Conservation (phyloP, 2,329 filamentous ascomycete genomes). For the Exophiala mesophila region DNA sequence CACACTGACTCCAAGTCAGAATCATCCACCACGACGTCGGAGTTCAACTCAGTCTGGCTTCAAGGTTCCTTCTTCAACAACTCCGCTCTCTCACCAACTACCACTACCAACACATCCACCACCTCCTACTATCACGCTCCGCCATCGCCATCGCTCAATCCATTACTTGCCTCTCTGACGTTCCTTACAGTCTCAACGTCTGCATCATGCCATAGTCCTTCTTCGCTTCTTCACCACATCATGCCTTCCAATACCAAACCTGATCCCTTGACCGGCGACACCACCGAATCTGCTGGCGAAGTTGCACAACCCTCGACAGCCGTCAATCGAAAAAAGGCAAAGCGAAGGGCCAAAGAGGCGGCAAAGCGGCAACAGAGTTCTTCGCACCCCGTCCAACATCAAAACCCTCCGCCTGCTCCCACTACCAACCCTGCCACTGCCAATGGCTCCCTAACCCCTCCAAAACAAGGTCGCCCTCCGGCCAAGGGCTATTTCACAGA, state of each 20-base stretch:
- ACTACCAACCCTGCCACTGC: conserved; percentile 28
- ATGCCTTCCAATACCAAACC: conserved; percentile 24
- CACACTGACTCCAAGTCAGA: background rate
- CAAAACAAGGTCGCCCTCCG: conserved; percentile 25
- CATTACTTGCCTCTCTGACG: background rate
- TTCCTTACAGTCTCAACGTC: background rate
- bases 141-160: background rate
- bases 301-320: conserved; percentile 33
- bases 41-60: background rate
- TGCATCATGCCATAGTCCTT: conserved; percentile 3
- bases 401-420: background rate
- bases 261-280: conserved; percentile 29
- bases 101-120: background rate
- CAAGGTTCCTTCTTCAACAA: background rate
- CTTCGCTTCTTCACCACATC: conserved; percentile 1
- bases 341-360: conserved; percentile 78
- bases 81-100: background rate
- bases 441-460: conserved; percentile 20
- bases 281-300: conserved; percentile 26
- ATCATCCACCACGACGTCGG: background rate
- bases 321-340: conserved; percentile 92
- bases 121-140: background rate
- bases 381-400: conserved; percentile 25
- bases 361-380: conserved; percentile 62
- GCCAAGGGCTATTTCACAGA: conserved; percentile 29